Conservation (phyloP, 1,284 basidiomycete species). For the Ganoderma sp. region DNA sequence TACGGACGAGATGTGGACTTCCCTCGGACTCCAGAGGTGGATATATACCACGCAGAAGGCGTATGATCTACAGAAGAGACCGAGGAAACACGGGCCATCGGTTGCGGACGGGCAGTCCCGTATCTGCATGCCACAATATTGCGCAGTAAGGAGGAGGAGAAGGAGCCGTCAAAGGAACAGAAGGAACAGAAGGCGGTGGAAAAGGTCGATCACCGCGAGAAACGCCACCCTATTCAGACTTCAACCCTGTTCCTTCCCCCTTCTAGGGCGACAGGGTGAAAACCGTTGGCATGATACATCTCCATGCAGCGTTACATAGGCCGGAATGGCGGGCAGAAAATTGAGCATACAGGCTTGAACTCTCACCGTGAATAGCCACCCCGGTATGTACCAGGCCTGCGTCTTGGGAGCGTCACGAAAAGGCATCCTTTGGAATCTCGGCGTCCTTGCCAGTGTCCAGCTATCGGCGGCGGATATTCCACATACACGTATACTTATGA, state of each 20-base stretch:
- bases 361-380: no score
- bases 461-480: neutral
- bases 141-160: neutral
- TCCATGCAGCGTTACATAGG: neutral
- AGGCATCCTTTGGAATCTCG: neutral
- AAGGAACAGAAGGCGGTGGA: neutral
- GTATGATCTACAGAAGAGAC: neutral
- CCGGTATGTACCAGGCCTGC: neutral
- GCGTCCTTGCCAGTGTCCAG: neutral
- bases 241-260: neutral
- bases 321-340: neutral
- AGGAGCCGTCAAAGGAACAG: neutral
- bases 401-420: neutral
- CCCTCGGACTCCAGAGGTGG: neutral
- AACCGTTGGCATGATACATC: neutral
- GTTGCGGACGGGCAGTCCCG: neutral
- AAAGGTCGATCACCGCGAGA: neutral
- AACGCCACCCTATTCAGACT: neutral
- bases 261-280: neutral
- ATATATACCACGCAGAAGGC: neutral
- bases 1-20: neutral
- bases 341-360: neutral
- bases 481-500: neutral
- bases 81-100: neutral
- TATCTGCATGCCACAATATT: constrained; percentile 2